A percentile compares a stretch with the other conserved stretches of the same genome.
Conservation (phyloP, 306 rosid genomes). For the Corylus americana region DNA sequence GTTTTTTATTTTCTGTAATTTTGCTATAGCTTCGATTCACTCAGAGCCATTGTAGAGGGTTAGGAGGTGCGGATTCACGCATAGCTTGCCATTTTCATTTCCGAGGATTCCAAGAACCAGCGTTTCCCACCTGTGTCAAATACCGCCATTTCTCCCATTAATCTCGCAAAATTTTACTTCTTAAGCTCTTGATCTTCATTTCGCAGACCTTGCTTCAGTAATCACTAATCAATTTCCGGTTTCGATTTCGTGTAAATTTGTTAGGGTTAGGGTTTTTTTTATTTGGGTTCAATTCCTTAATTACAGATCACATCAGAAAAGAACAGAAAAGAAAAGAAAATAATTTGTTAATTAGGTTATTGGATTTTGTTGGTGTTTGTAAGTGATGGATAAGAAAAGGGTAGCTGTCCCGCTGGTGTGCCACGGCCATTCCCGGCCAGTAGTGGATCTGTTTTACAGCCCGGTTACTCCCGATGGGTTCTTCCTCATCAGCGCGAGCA, state of each 20-base stretch:
- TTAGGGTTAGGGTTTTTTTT: slow-evolving; percentile 45
- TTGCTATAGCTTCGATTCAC: slow-evolving; percentile 31
- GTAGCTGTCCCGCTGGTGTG: slow-evolving; percentile 82
- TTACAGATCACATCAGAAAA: slow-evolving; percentile 22
- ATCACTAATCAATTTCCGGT: background rate
- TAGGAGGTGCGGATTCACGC: slow-evolving; percentile 69
- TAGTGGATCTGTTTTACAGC: slow-evolving; percentile 91
- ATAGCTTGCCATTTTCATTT: background rate
- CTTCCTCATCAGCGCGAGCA: slow-evolving; percentile 98
- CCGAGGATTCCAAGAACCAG: slow-evolving; percentile 4
- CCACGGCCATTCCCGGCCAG: slow-evolving; percentile 95
- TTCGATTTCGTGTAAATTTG: background rate
- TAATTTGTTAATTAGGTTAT: slow-evolving; percentile 1
- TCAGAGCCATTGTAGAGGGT: slow-evolving; percentile 60
- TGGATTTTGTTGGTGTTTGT: slow-evolving; percentile 13
- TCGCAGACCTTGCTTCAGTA: background rate
- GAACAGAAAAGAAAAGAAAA: slow-evolving; percentile 3
- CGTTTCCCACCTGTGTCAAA: slow-evolving; percentile 50
- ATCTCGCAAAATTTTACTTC: background rate
- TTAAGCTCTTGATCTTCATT: slow-evolving; percentile 1
- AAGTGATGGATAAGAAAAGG: slow-evolving; percentile 78
- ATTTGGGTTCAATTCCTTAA: background rate
- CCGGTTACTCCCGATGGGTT: slow-evolving; percentile 89
- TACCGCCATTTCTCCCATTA: slow-evolving; percentile 51
- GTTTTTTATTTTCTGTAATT: slow-evolving; percentile 21